A percentile compares a stretch with the other conserved stretches of the same genome.
These are phyloP conservation scores for Tricholoma hemisulphureum DNA, from an alignment of 768 basidiomycete genomes.

Conservation along the genomic window DNA sequence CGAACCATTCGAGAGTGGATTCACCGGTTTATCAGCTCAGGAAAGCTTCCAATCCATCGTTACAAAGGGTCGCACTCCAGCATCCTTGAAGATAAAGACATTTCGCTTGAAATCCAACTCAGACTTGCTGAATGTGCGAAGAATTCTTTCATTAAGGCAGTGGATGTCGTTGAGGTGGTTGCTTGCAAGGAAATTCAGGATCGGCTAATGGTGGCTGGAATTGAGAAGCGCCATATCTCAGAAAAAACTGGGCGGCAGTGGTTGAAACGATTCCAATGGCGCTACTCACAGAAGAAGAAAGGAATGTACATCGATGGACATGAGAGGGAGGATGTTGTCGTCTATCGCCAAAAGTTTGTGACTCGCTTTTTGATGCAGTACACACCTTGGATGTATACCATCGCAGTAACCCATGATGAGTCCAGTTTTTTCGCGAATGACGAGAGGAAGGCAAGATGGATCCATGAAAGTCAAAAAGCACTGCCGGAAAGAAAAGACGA, in stretches of 20 bases:
- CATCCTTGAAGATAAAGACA: no score
- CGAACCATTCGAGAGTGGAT: slow-evolving; percentile 6
- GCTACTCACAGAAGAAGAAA: slow-evolving; percentile 3
- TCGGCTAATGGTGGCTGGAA: not conserved
- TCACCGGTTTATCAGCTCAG: not conserved
- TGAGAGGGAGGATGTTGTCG: no score
- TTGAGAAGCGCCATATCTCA: no score
- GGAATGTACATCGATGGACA: no score
- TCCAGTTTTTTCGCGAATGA: slow-evolving; percentile 31
- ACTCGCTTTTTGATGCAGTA: no score
- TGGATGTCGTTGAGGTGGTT: not conserved
- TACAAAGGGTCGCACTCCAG: not conserved
- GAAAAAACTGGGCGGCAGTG: not conserved
- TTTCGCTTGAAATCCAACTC: no score
- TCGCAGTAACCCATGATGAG: slow-evolving; percentile 24
- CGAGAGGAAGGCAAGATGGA: slow-evolving; percentile 7
- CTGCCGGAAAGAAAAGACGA: slow-evolving; percentile 31
- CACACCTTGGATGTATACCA: no score
- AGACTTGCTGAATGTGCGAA: not conserved
- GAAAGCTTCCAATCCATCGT: not conserved
- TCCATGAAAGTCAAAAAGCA: no score
- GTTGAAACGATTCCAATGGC: slow-evolving; percentile 29
- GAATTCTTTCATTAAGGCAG: not conserved
- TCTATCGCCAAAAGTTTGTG: no score
- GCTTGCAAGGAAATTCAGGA: not conserved